Evolutionary conservation across 108 stramenopile species (phyloP).

Genomic region (Cyclotella distinguenda): DNA sequence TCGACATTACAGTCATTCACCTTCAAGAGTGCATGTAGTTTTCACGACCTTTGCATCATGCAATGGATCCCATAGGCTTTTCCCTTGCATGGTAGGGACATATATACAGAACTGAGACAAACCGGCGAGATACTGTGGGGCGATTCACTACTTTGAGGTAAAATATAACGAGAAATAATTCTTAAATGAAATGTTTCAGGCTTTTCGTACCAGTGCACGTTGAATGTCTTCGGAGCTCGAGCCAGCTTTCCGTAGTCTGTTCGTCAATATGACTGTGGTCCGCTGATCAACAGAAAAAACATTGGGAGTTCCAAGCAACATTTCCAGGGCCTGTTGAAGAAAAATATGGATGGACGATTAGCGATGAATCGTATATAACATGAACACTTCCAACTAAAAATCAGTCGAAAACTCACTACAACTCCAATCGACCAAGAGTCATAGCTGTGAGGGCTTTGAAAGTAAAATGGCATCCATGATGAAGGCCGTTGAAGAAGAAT

Average conservation of each 20-base stretch:
- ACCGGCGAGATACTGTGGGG: constrained; percentile 61
- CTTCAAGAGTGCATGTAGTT: constrained; percentile 48
- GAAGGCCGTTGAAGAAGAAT: constrained; percentile 40
- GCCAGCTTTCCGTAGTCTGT: constrained; percentile 66
- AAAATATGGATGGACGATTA: too few species aligned
- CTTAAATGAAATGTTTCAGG: not conserved
- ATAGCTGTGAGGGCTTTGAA: constrained; percentile 61
- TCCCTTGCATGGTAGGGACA: constrained; percentile 44
- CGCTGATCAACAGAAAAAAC: constrained; percentile 93
- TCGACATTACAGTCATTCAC: constrained; percentile 34
- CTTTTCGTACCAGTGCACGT: constrained; percentile 39
- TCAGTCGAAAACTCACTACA: constrained; percentile 65
- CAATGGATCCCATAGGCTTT: constrained; percentile 69
- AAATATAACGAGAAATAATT: not conserved
- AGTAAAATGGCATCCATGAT: constrained; percentile 60
- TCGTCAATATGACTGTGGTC: constrained; percentile 80
- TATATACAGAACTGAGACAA: constrained; percentile 86
- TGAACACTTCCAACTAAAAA: too few species aligned
- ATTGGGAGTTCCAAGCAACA: constrained; percentile 92
- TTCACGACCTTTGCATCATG: constrained; percentile 50
- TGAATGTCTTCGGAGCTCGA: constrained; percentile 62
- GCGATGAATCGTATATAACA: too few species aligned
- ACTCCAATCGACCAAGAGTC: constrained; percentile 90
- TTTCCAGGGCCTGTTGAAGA: constrained; percentile 77
- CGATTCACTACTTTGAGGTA: too few species aligned